Base-by-base conservation (phyloP, 1,139 yeast species). In the Arxiozyma slooffiae region DNA sequence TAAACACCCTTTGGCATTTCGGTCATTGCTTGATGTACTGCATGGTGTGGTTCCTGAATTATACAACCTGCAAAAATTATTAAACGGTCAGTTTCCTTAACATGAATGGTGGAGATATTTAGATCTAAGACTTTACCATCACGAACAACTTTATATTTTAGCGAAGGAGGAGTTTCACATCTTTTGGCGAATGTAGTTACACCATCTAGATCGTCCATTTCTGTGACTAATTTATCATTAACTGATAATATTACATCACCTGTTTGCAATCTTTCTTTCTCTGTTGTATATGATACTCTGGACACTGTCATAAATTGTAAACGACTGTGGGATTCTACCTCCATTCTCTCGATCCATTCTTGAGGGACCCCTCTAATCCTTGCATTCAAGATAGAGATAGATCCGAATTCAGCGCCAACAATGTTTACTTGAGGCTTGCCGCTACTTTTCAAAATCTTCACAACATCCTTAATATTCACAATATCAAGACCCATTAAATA, bases 361-460 rank as follows among this genome's bases (percentile, higher is more conserved):
- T 85, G 92, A 1, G 92, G 78, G 21, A 89, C 95, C 17, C 95
- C 95, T 61, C 88, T 76, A 47, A 86, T 78, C 67, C 96, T 80
- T 2, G 95, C 95, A 60, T 82, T 85, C 30, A 82, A 76, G 24
- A 88, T 74, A 1, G 87, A 77, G 48, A 85, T 73, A 0, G 90
- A 74, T 34, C 78, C 76, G 59, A 87, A 82, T 60, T 87, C 96
- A 41, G 88, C 82, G 61, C 88, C 96, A 50, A 90, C 74, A 49
- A 87, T 82, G 54, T 85, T 72, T 8, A 79, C 75, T 41, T 73
- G 70, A 2, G 92, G 88, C 9, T 71, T 69, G 41, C 71, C 66
- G 37, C 80, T 79, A 18, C 70, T 64, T 55, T 79, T 77, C 55
- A 86, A 75, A 41, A 73, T 71, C 23, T 74, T 70, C 41, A 88